phyloP scores from a whole-genome alignment of 2,329 filamentous ascomycete genomes.

The Aspergillus phoenicis region DNA sequence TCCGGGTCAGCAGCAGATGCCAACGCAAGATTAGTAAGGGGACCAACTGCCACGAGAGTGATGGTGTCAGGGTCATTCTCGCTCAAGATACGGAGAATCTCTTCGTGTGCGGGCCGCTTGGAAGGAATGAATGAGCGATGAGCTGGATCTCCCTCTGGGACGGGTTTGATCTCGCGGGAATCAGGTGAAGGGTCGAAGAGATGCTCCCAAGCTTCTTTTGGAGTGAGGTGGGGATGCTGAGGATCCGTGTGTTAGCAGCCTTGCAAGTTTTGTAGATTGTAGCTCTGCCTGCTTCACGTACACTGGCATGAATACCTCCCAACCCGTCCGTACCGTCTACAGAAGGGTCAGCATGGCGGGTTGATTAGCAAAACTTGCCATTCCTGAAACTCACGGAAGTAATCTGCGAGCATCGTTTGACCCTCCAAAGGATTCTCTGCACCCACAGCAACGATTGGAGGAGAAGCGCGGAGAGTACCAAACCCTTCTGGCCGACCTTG shows the following conservation, averaged over 20 bases:
- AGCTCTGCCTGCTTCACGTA: conserved; percentile 28
- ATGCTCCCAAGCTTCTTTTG: conserved; percentile 72
- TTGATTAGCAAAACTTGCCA: conserved; percentile 13
- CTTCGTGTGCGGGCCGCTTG: conserved; percentile 71
- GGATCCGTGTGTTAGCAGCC: conserved; percentile 19
- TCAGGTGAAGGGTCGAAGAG: conserved; percentile 60
- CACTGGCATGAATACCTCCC: conserved; percentile 68
- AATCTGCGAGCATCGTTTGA: conserved; percentile 76
- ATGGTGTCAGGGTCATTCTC: conserved; percentile 83
- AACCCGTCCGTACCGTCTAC: conserved; percentile 75
- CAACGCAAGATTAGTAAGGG: conserved; percentile 88
- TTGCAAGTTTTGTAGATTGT: too few species aligned
- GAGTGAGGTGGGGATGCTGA: conserved; percentile 72
- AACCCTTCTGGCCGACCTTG: conserved; percentile 71
- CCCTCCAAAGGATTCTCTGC: conserved; percentile 84
- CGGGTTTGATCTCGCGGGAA: conserved; percentile 52
- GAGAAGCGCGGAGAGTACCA: conserved; percentile 68
- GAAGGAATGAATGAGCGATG: conserved; percentile 73
- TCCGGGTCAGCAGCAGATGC: conserved; percentile 87
- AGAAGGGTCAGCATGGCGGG: conserved; percentile 3
- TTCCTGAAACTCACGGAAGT: conserved; percentile 71
- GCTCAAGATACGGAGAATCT: conserved; percentile 82
- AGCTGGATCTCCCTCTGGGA: conserved; percentile 34
- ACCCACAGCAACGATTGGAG: conserved; percentile 83
- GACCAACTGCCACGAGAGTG: conserved; percentile 86